Base-by-base conservation (phyloP, 768 basidiomycete genomes). In the Leccinum disarticulatum region DNA sequence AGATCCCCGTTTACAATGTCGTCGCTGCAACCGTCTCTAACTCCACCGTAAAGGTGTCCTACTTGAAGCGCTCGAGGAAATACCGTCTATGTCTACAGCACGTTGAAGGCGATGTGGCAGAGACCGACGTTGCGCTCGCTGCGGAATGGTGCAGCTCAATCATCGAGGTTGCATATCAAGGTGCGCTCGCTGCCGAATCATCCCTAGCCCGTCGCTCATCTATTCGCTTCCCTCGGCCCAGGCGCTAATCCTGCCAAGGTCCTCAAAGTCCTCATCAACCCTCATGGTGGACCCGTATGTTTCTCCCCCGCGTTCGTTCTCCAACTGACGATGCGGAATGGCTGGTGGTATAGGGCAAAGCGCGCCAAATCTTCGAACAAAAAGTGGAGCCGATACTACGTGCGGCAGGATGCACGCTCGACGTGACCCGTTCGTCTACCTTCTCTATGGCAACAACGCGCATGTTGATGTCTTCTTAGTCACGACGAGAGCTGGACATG, bases 221-320 rank as follows among this genome's bases (percentile, higher is more conserved):
- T 19, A 38, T 61, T 54, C 15, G 35, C 10, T 48, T 61, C 49
- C 33, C 22, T 35, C 31, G 9, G 6, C 43, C 25, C 56, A 80
- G 89, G 83, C 46, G 71, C 83, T n/a, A 81, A 81, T 64, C 84
- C 80, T 22, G 70, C 77, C 53, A 80, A 87, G 50, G 75, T 77
- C 19, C 68, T 95, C 31, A 84, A 85, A 61, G 80, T 94, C 8
- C 68, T 95, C 47, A 79, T 95, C 41, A 95, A 95, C 70, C 93
- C 93, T 9, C 74, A 80, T 57, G 86, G 93, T 54, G 93, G 93
- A n/a, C 80, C 78, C 22, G 92, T 91, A 68, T 31, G 87, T 77
- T 1, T 35, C 22, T 27, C 47, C 38, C 22, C 22, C 43, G 19
- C 6, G 17, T 52, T 11, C 48, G 17, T 35, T 19, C 57, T 22